These are phyloP conservation scores for Euphrasia confusa DNA, from an alignment of 257 asterid species.

Conservation along the genomic window DNA sequence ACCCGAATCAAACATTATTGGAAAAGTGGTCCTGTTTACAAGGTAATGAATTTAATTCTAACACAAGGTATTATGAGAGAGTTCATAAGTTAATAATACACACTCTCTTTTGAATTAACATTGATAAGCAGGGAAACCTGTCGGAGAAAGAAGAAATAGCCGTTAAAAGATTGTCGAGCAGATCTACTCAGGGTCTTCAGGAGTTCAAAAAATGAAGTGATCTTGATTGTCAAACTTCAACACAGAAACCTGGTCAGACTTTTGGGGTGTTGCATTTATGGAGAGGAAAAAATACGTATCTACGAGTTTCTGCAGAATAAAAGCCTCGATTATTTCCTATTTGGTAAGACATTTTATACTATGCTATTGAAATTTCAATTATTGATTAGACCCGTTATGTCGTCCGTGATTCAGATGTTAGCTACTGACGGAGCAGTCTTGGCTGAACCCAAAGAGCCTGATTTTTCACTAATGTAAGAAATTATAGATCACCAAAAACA, in stretches of 20 bases:
- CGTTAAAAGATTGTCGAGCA: constrained; percentile 37
- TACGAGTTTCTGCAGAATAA: constrained; percentile 27
- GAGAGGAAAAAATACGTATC: constrained; percentile 27
- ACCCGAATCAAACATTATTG: constrained; percentile 24
- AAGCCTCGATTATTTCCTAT: constrained; percentile 28
- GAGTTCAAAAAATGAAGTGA: constrained; percentile 32
- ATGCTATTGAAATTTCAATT: constrained; percentile 18
- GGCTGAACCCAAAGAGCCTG: constrained; percentile 34
- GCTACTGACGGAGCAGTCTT: not conserved
- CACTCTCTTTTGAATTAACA: not conserved
- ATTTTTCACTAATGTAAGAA: constrained; percentile 25
- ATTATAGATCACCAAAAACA: not conserved
- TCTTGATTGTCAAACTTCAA: constrained; percentile 39
- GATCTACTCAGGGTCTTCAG: constrained; percentile 41
- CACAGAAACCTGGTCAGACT: constrained; percentile 44
- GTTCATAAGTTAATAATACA: not conserved
- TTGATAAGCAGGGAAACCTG: constrained; percentile 34
- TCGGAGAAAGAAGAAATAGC: constrained; percentile 32
- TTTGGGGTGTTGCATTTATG: constrained; percentile 39
- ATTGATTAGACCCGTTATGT: not conserved
- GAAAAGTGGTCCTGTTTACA: constrained; percentile 42
- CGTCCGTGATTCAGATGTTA: not conserved
- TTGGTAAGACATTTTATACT: constrained; percentile 16
- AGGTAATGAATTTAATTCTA: constrained; percentile 23
- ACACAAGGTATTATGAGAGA: not conserved